Evolutionary conservation across 2,329 filamentous ascomycete genomes (phyloP).

Genomic region (Simplicillium sp.): DNA sequence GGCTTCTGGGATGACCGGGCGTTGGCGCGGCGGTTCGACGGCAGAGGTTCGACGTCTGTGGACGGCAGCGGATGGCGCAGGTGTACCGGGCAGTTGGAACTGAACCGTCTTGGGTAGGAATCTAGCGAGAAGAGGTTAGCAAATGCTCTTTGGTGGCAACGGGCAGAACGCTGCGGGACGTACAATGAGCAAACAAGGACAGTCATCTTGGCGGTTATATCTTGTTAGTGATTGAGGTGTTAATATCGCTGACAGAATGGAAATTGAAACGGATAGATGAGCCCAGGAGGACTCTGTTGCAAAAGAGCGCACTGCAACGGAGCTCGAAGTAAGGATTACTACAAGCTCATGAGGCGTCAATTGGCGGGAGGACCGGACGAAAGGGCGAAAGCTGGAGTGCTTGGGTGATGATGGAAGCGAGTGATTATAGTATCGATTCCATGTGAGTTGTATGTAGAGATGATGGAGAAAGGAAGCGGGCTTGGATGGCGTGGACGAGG

Average conservation of each 20-base stretch:
- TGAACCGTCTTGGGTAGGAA: conserved; percentile 90
- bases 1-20: conserved; percentile 18
- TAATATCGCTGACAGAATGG: too few relatives aligned
- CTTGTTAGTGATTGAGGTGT: too few relatives aligned
- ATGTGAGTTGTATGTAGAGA: too few relatives aligned
- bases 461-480: too few relatives aligned
- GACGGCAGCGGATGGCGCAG: conserved; percentile 26
- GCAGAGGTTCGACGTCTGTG: conserved; percentile 18
- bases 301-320: neutral
- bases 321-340: too few relatives aligned
- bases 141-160: neutral
- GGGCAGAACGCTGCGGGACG: conserved; percentile 8
- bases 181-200: conserved; percentile 32
- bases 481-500: too few relatives aligned
- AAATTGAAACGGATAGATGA: too few relatives aligned
- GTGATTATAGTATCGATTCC: too few relatives aligned
- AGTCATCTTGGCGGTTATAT: conserved; percentile 21
- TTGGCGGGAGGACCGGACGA: neutral
- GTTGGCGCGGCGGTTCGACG: conserved; percentile 14
- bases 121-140: conserved; percentile 32
- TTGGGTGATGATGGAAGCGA: too few relatives aligned
- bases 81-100: conserved; percentile 60
- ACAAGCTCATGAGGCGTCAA: conserved; percentile 3
- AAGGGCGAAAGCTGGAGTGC: too few relatives aligned
- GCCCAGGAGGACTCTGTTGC: neutral